Conservation (phyloP, 2,329 filamentous ascomycete species). For the Fusarium palustre region DNA sequence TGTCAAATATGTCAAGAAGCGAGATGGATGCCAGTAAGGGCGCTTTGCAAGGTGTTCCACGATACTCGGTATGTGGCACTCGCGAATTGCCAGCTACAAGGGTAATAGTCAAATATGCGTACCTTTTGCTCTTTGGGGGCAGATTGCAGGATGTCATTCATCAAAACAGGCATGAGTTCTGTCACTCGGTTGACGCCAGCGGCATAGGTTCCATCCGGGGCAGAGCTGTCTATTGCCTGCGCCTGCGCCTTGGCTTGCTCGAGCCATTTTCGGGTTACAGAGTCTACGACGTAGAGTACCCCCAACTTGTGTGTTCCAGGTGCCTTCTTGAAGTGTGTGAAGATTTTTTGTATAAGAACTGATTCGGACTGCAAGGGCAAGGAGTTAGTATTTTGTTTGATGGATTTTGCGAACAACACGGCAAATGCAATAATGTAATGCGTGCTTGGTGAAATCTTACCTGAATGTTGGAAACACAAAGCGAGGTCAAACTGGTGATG, state of each 20-base stretch:
- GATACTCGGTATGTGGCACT: slow-evolving; percentile 29
- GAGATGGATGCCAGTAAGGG: slow-evolving; percentile 16
- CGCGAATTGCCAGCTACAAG: slow-evolving; percentile 40
- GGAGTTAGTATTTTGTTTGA: slow-evolving; percentile 36
- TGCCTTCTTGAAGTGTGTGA: slow-evolving; percentile 96
- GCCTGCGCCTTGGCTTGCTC: slow-evolving; percentile 90
- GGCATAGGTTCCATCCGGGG: slow-evolving; percentile 91
- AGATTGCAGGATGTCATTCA: slow-evolving; percentile 92
- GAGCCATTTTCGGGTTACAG: slow-evolving; percentile 98
- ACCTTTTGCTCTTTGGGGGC: slow-evolving; percentile 97
- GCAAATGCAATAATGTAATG: background rate
- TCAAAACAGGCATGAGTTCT: slow-evolving; percentile 90
- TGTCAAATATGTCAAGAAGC: slow-evolving; percentile 37
- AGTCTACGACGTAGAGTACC: slow-evolving; percentile 99
- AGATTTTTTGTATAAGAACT: slow-evolving; percentile 94
- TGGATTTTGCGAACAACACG: background rate
- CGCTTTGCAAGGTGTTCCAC: slow-evolving; percentile 28
- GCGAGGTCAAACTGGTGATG: slow-evolving; percentile 85
- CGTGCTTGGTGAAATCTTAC: slow-evolving; percentile 61
- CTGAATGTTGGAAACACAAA: slow-evolving; percentile 92
- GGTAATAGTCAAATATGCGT: slow-evolving; percentile 63
- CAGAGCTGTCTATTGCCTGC: slow-evolving; percentile 82
- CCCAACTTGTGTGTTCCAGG: slow-evolving; percentile 96
- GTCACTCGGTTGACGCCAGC: slow-evolving; percentile 97
- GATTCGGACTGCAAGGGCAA: slow-evolving; percentile 80